Percentiles rank a stretch among this genome's conserved stretches.
These are phyloP conservation scores for Lonicera japonica DNA, from an alignment of 129 eudicot species.

Conservation along the genomic window DNA sequence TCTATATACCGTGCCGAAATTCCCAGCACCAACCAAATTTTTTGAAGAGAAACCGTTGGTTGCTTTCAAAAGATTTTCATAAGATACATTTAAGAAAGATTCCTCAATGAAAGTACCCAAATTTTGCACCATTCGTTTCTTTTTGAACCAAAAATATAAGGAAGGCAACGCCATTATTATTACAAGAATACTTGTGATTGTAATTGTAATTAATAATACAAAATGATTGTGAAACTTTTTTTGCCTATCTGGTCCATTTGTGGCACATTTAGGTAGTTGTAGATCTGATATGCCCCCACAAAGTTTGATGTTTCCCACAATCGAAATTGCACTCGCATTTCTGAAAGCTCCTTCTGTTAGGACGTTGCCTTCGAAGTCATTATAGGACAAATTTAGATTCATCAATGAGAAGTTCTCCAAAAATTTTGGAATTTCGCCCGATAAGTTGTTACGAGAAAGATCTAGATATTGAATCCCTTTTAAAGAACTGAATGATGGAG, in stretches of 20 bases:
- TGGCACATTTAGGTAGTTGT: neutral
- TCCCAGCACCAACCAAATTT: constrained; percentile 12
- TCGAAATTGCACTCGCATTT: constrained; percentile 1
- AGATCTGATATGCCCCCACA: constrained; percentile 5
- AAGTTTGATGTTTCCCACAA: constrained; percentile 13
- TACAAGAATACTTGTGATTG: neutral
- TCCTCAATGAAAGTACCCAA: neutral
- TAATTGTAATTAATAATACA: constrained; percentile 4
- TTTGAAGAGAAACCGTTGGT: constrained; percentile 6
- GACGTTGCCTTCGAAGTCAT: constrained; percentile 8
- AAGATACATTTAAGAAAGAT: neutral
- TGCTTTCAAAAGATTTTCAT: constrained; percentile 10
- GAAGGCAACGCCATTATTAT: too few species aligned
- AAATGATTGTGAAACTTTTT: neutral
- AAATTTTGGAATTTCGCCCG: neutral
- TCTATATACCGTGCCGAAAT: neutral
- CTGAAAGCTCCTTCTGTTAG: neutral
- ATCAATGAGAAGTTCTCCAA: neutral
- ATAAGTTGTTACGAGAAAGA: neutral
- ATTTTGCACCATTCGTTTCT: neutral
- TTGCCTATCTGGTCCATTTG: neutral
- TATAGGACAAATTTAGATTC: neutral
- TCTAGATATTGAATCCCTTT: neutral
- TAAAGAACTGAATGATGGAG: neutral
- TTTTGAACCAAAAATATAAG: neutral